These are phyloP conservation scores for Penicillium sp. DNA, from an alignment of 2,329 filamentous ascomycete genomes.

Conservation along the genomic window DNA sequence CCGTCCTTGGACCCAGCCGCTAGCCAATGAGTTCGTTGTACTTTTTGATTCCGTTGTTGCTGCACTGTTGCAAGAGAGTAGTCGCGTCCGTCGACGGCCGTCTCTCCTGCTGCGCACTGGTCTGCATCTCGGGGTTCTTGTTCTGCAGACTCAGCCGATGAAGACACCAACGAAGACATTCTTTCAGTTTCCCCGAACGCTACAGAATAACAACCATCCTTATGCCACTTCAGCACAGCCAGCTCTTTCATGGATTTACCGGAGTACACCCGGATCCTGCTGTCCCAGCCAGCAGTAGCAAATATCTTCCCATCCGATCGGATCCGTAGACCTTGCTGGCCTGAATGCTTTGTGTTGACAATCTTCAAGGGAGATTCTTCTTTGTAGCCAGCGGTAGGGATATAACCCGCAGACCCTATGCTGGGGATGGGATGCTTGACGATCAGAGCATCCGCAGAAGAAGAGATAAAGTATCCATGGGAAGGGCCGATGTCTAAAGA, in stretches of 20 bases:
- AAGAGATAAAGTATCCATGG: slow-evolving; percentile 68
- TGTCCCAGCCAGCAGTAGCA: slow-evolving; percentile 91
- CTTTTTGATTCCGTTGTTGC: slow-evolving; percentile 61
- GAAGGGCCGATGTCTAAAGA: slow-evolving; percentile 61
- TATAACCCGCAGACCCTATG: slow-evolving; percentile 3
- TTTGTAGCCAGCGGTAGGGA: slow-evolving; percentile 10
- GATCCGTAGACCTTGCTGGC: slow-evolving; percentile 77
- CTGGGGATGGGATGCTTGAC: slow-evolving; percentile 68
- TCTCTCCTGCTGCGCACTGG: slow-evolving; percentile 1
- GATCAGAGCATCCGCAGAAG: slow-evolving; percentile 75
- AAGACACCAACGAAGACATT: not conserved
- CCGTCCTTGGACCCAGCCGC: slow-evolving; percentile 91
- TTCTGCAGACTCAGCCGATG: not conserved
- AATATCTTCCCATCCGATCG: slow-evolving; percentile 80
- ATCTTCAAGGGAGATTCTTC: slow-evolving; percentile 54
- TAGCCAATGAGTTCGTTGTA: slow-evolving; percentile 77
- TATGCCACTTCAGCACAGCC: slow-evolving; percentile 92
- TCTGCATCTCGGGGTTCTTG: not conserved
- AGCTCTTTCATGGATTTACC: slow-evolving; percentile 77
- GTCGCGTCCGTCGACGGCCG: slow-evolving; percentile 4
- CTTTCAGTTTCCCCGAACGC: slow-evolving; percentile 59
- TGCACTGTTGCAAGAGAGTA: slow-evolving; percentile 53
- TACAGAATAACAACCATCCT: slow-evolving; percentile 78
- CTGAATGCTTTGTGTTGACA: slow-evolving; percentile 79
- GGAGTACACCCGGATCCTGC: slow-evolving; percentile 75